Evolutionary conservation across 2,329 filamentous ascomycete genomes (phyloP).

Genomic region (Elsinoe fawcettii): DNA sequence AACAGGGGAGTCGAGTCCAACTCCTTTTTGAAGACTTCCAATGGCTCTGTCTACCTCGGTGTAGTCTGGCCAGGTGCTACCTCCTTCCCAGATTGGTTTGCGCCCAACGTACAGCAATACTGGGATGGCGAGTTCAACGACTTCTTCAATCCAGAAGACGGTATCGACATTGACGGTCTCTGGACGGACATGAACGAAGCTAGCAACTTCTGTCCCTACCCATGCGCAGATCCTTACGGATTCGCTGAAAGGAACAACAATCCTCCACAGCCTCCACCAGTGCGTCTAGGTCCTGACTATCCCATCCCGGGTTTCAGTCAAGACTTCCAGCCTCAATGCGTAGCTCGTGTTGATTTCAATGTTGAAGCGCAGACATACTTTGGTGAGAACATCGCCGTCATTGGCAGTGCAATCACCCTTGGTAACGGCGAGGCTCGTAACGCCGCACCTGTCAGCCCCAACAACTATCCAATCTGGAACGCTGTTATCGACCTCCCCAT

Average conservation of each 20-base stretch:
- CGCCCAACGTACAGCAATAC: constrained; percentile 54
- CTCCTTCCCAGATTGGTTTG: constrained; percentile 59
- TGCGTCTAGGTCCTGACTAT: constrained; percentile 53
- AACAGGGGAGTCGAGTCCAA: constrained; percentile 53
- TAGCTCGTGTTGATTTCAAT: constrained; percentile 28
- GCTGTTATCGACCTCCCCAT: constrained; percentile 28
- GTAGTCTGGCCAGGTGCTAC: constrained; percentile 66
- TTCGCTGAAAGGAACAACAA: constrained; percentile 36
- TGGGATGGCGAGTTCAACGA: constrained; percentile 61
- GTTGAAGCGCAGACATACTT: constrained; percentile 29
- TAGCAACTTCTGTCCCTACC: constrained; percentile 45
- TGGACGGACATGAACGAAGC: constrained; percentile 62
- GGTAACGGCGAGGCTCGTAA: constrained; percentile 24
- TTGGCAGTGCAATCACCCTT: constrained; percentile 28
- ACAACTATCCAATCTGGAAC: constrained; percentile 31
- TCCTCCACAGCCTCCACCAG: constrained; percentile 55
- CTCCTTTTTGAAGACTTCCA: constrained; percentile 45
- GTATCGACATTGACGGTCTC: constrained; percentile 67
- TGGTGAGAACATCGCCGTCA: constrained; percentile 31
- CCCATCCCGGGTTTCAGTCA: constrained; percentile 61
- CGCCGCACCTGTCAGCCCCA: constrained; percentile 25
- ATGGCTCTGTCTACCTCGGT: constrained; percentile 51
- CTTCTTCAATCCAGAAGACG: constrained; percentile 57
- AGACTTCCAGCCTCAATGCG: constrained; percentile 54
- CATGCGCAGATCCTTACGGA: constrained; percentile 31